These are phyloP conservation scores for Paraphaeosphaeria sporulosa DNA, from an alignment of 2,329 filamentous ascomycete genomes.

Conservation along the genomic window DNA sequence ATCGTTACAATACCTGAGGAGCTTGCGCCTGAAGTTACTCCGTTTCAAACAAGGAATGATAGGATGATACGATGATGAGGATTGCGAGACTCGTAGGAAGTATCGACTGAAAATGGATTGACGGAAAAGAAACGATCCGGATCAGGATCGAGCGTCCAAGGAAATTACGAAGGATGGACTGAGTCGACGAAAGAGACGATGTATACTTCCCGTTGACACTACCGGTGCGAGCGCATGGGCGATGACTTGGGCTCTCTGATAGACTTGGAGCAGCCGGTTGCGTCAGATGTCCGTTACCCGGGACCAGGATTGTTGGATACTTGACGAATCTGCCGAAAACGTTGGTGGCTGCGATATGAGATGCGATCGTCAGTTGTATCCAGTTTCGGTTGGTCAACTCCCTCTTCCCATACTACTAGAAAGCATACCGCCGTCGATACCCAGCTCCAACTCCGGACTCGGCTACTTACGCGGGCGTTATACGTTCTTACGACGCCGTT, in stretches of 20 bases:
- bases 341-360: background rate
- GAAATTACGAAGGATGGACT: background rate
- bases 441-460: constrained; percentile 9
- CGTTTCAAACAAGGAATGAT: constrained; percentile 11
- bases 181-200: constrained; percentile 10
- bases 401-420: background rate
- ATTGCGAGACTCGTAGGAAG: constrained; percentile 17
- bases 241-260: constrained; percentile 12
- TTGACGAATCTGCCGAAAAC: background rate
- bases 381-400: background rate
- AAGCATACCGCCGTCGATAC: background rate
- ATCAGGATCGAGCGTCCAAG: background rate
- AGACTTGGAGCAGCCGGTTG: constrained; percentile 10
- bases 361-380: background rate
- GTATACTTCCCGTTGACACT: constrained; percentile 12
- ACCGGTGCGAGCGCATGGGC: constrained; percentile 8
- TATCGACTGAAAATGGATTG: constrained; percentile 8
- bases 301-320: constrained; percentile 12
- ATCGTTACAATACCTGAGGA: background rate
- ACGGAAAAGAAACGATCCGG: background rate
- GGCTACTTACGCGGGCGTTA: constrained; percentile 6
- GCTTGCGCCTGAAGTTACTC: constrained; percentile 10
- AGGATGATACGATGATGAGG: constrained; percentile 2
- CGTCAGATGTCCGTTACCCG: constrained; percentile 12
- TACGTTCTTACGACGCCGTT: background rate